Percentiles rank a stretch among this genome's conserved stretches.
phyloP scores from a whole-genome alignment of 2,329 filamentous ascomycete genomes.

The Purpureocillium takamizusanense region DNA sequence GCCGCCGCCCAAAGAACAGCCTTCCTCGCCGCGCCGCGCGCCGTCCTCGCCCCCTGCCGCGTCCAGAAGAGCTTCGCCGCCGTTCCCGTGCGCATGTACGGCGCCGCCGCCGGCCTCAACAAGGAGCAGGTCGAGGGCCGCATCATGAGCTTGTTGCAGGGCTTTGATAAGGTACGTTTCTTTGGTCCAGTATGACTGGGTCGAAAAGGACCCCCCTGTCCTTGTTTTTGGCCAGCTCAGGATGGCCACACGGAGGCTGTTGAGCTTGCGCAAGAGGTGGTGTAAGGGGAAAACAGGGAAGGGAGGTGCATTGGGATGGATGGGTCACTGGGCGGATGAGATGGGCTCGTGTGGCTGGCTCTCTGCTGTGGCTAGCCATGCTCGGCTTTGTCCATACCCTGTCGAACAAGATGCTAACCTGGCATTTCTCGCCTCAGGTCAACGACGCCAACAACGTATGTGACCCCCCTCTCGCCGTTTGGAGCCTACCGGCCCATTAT shows the following conservation, averaged over 20 bases:
- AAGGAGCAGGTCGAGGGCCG: conserved; percentile 83
- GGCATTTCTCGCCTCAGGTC: conserved; percentile 40
- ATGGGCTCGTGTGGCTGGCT: no score
- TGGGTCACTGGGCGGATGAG: no score
- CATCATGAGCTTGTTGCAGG: conserved; percentile 86
- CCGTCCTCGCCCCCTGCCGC: conserved; percentile 49
- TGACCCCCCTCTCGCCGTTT: conserved; percentile 9
- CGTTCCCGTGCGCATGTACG: conserved; percentile 75
- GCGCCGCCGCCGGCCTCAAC: conserved; percentile 67
- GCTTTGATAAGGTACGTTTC: conserved; percentile 77
- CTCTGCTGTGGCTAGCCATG: no score
- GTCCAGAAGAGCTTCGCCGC: conserved; percentile 43
- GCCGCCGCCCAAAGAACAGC: conserved; percentile 41
- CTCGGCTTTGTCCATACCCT: no score
- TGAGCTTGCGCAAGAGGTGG: no score
- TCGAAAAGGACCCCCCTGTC: no score
- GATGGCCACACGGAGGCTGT: no score
- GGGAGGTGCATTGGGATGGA: no score
- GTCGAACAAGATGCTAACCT: no score
- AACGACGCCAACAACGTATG: conserved; percentile 55
- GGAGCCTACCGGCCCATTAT: no score
- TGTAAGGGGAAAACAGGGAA: no score
- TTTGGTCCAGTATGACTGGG: neutral
- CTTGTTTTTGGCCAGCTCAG: no score
- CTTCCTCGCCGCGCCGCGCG: conserved; percentile 48